Percentiles rank a stretch among this genome's conserved stretches.
Evolutionary conservation across 495 filamentous ascomycete genomes (phyloP).

Genomic region (Trichoderma asperelloides): DNA sequence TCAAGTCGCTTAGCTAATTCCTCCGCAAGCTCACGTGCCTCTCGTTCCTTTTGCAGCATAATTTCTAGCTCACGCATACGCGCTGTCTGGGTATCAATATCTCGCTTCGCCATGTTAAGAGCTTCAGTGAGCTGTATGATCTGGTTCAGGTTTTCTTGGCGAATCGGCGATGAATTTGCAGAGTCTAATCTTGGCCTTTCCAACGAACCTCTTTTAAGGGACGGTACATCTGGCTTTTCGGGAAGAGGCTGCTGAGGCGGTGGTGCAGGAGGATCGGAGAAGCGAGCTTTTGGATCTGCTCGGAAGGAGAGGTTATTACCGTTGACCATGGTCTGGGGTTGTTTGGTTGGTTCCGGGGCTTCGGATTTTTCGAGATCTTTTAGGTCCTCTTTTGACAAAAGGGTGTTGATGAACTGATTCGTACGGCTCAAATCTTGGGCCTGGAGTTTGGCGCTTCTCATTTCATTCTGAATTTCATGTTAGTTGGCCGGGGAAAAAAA

Average conservation of each 20-base stretch:
- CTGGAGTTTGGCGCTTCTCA: conserved; percentile 80
- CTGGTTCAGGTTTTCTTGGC: conserved; percentile 56
- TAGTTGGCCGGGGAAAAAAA: conserved; percentile 2
- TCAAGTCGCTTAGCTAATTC: conserved; percentile 67
- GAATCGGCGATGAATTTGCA: conserved; percentile 47
- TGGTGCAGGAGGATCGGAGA: conserved; percentile 83
- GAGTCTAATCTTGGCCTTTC: conserved; percentile 56
- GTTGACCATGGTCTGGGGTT: conserved; percentile 25
- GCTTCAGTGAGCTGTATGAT: conserved; percentile 75
- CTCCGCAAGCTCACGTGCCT: conserved; percentile 75
- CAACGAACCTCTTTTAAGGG: conserved; percentile 64
- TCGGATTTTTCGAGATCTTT: conserved; percentile 50
- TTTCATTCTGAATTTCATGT: conserved; percentile 53
- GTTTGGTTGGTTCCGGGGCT: conserved; percentile 32
- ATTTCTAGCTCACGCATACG: conserved; percentile 76
- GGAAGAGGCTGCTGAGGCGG: conserved; percentile 86
- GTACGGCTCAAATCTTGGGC: conserved; percentile 75
- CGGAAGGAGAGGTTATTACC: conserved; percentile 40
- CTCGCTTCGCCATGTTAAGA: conserved; percentile 67
- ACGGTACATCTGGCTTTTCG: conserved; percentile 72
- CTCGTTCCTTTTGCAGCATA: conserved; percentile 65
- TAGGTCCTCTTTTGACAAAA: conserved; percentile 64
- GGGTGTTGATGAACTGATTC: conserved; percentile 64
- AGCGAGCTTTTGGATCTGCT: conserved; percentile 55
- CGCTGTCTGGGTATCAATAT: conserved; percentile 68